Base-by-base conservation (phyloP, 495 filamentous ascomycete species). In the Parathielavia hyrcaniae region DNA sequence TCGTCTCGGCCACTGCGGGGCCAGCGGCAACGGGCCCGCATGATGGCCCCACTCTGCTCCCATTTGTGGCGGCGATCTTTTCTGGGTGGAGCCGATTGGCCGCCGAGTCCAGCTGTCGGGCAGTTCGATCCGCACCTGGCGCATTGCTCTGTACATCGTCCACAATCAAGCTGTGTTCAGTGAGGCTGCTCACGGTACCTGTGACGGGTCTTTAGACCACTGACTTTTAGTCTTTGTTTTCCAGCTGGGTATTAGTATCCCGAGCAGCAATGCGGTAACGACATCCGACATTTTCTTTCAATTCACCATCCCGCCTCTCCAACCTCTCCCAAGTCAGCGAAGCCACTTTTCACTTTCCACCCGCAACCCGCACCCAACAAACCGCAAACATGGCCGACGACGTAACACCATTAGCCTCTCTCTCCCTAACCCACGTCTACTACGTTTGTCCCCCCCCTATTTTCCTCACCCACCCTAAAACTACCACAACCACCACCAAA, bases 351-450 rank as follows among this genome's bases (percentile, higher is more conserved):
- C 1, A 8, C 35, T 6, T 30, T 30, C 26, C 26, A 30, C 26
- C 26, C 26, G 26, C 49, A 46, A 38, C 49, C 30, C 34, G 26
- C 26, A 30, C 38, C 20, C 52, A 2, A n/a, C n/a, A 5, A 8
- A 11, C 8, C 55, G n/a, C 39, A 36, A 62, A 40, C 55, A 87
- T 88, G 84, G 63, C 72, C 44, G 80, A 80, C 49, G 81, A 89
- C 61, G 80, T 70, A 7, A 68, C 81, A 23, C 84, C 88, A 2
- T 75, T 97, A 26, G 90, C 92, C 32, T 97, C 93, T 17, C 80
- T 96, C 50, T 95, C 90, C 53, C 75, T 97, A 50, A 97, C 95
- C 13, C 92, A 97, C 72, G 91, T 98, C 56, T 89, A 95, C 77
- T 98, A 98, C 77, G 91, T 96, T 73, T 60, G 80, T 65, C 20